Percentiles rank a stretch among this genome's conserved stretches.
Conservation (phyloP, 2,329 filamentous ascomycete species). For the Ophiostoma perfectum region DNA sequence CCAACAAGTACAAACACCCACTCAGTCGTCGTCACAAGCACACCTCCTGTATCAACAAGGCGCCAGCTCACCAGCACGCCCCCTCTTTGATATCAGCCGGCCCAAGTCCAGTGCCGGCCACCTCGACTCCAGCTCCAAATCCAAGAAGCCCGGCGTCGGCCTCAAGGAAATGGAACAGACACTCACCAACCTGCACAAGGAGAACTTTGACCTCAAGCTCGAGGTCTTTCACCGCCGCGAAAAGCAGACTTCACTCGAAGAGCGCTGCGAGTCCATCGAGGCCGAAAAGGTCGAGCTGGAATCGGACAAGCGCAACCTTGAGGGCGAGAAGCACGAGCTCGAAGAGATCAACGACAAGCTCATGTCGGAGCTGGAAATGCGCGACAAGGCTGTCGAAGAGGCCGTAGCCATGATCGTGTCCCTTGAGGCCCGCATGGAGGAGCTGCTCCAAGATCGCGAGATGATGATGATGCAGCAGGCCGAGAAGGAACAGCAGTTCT, state of each 20-base stretch:
- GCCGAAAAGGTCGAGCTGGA: conserved; percentile 56
- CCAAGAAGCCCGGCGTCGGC: conserved; percentile 52
- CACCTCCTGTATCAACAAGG: conserved; percentile 38
- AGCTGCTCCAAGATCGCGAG: conserved; percentile 48
- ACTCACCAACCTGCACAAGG: conserved; percentile 63
- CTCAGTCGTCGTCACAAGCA: conserved; percentile 28
- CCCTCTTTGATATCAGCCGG: conserved; percentile 35
- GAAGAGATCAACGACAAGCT: conserved; percentile 55
- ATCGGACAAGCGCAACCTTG: conserved; percentile 53
- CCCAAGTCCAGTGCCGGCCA: conserved; percentile 41
- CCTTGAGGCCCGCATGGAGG: conserved; percentile 56
- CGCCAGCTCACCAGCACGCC: conserved; percentile 32
- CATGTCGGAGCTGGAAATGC: conserved; percentile 56
- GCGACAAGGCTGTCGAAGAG: conserved; percentile 65
- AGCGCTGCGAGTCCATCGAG: conserved; percentile 43
- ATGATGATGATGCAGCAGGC: conserved; percentile 50
- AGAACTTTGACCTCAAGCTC: conserved; percentile 72
- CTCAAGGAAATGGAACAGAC: conserved; percentile 65
- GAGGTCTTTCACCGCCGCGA: conserved; percentile 66
- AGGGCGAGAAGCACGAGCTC: conserved; percentile 54
- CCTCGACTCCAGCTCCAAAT: conserved; percentile 35
- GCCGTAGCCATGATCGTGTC: conserved; percentile 64
- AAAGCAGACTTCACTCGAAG: conserved; percentile 52
- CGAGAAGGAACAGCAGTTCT: conserved; percentile 38
- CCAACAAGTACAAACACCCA: neutral